Evolutionary conservation across 495 filamentous ascomycete species (phyloP).

Genomic region (Talaromyces stipitatus): DNA sequence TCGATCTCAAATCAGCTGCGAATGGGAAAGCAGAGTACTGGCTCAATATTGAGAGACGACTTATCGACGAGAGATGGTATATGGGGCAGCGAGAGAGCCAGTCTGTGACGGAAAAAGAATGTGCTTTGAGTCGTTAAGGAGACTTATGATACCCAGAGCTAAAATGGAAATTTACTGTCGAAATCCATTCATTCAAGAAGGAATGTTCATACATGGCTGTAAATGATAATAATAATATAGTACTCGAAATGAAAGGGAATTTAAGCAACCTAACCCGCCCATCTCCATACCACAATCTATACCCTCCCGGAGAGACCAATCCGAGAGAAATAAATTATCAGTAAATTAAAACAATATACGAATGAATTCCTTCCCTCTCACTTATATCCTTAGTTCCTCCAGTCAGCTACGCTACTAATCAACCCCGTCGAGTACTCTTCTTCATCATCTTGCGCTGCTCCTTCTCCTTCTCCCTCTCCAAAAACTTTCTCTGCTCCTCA

Average conservation of each 20-base stretch:
- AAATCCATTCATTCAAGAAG: neutral
- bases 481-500: conserved; percentile 90
- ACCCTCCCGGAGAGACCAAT: neutral
- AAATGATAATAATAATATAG: neutral
- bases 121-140: conserved; percentile 13
- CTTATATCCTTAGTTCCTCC: no score
- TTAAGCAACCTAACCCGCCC: neutral
- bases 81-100: conserved; percentile 28
- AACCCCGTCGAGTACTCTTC: conserved; percentile 50
- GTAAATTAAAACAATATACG: conserved; percentile 2
- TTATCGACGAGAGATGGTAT: conserved; percentile 74
- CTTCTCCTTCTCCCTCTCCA: conserved; percentile 86
- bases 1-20: conserved; percentile 75
- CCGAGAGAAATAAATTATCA: neutral
- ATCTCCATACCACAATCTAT: neutral
- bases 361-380: no score
- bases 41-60: conserved; percentile 50
- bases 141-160: neutral
- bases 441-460: conserved; percentile 65
- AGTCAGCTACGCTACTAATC: no score
- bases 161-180: neutral
- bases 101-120: conserved; percentile 17
- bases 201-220: neutral
- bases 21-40: conserved; percentile 68
- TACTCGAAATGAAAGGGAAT: neutral